Percentiles rank a stretch among this genome's conserved stretches.
phyloP scores from a whole-genome alignment of 805 yeast species.

The Wickerhamiella parazyma region DNA sequence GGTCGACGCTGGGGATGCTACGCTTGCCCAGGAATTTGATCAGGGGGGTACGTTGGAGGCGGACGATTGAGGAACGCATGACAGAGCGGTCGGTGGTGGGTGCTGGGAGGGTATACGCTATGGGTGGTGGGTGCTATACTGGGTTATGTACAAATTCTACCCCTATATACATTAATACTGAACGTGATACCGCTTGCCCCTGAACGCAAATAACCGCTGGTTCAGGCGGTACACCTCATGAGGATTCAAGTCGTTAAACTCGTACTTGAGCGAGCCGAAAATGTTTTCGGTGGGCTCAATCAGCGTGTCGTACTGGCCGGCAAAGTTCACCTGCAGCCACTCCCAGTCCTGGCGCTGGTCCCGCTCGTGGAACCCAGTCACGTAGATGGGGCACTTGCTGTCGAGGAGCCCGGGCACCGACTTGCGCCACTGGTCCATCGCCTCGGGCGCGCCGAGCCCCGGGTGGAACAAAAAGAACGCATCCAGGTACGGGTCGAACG shows the following conservation, averaged over 20 bases:
- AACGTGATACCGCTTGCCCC: conserved; percentile 93
- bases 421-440: conserved; percentile 68
- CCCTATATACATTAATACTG: conserved; percentile 10
- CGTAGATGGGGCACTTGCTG: conserved; percentile 82
- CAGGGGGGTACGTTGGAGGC: conserved; percentile 36
- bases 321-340: conserved; percentile 52
- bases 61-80: conserved; percentile 23
- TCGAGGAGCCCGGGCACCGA: conserved; percentile 78
- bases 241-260: conserved; percentile 80
- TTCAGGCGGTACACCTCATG: conserved; percentile 89
- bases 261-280: conserved; percentile 86
- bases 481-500: conserved; percentile 94
- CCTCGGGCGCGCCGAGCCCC: conserved; percentile 73
- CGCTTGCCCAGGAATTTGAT: conserved; percentile 84
- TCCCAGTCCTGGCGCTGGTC: conserved; percentile 59
- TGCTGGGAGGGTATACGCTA: too few species aligned
- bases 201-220: conserved; percentile 75
- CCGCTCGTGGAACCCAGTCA: conserved; percentile 74
- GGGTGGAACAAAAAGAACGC: conserved; percentile 92
- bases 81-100: too few species aligned
- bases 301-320: conserved; percentile 62
- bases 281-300: conserved; percentile 58
- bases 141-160: too few species aligned
- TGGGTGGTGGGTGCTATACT: too few species aligned
- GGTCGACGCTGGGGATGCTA: conserved; percentile 25